These are phyloP conservation scores for Leptographium galeiforme DNA, from an alignment of 2,329 filamentous ascomycete species.

Conservation along the genomic window DNA sequence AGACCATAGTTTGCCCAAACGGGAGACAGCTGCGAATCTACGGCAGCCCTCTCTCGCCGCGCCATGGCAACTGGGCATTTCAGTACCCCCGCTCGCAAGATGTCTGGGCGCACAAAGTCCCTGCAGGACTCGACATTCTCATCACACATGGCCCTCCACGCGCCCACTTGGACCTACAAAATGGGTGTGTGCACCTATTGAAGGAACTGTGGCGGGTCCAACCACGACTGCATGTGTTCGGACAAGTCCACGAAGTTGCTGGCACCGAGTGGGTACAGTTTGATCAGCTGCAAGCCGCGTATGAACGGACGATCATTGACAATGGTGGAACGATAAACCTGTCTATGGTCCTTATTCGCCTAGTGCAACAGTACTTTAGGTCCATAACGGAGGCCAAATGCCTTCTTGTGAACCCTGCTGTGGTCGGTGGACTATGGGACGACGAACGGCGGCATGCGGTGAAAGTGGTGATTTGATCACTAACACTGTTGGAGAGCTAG, in stretches of 20 bases:
- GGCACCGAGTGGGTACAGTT: constrained; percentile 6
- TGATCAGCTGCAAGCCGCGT: constrained; percentile 6
- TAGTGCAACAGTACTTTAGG: background rate
- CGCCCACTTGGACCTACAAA: constrained; percentile 19
- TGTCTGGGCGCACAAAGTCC: constrained; percentile 15
- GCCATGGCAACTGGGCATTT: constrained; percentile 26
- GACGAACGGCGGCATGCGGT: background rate
- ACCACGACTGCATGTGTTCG: constrained; percentile 22
- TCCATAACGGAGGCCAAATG: background rate
- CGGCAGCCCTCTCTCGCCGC: constrained; percentile 21
- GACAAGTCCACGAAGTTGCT: constrained; percentile 21
- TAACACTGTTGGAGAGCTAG: too few species aligned
- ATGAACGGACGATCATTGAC: constrained; percentile 5
- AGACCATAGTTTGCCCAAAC: constrained; percentile 15
- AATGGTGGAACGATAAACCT: constrained; percentile 1
- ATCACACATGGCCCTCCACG: constrained; percentile 21
- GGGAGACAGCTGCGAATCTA: constrained; percentile 20
- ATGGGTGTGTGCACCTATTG: constrained; percentile 16
- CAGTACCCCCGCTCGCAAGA: constrained; percentile 22
- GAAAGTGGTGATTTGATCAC: background rate
- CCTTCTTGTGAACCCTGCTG: constrained; percentile 3
- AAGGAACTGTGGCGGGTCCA: constrained; percentile 18
- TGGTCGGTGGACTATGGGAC: constrained; percentile 4
- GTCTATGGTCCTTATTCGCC: background rate
- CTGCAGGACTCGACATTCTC: constrained; percentile 18